These are phyloP conservation scores for Collybiopsis luxurians DNA, from an alignment of 768 basidiomycete genomes.

Conservation along the genomic window DNA sequence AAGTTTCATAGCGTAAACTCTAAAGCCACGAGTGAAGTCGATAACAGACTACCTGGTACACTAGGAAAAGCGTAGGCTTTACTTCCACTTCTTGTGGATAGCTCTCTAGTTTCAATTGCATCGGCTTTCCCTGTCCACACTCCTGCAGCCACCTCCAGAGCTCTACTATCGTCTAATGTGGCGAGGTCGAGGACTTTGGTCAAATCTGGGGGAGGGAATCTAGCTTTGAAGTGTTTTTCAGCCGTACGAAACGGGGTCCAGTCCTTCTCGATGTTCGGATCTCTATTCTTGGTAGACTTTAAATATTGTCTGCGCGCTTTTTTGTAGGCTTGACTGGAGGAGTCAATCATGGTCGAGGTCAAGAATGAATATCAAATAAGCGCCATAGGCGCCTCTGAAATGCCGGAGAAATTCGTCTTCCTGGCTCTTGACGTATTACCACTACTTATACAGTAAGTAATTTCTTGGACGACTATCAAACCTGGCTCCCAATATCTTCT, in stretches of 20 bases:
- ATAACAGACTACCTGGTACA: constrained; percentile 49
- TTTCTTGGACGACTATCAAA: not conserved
- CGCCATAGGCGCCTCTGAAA: not conserved
- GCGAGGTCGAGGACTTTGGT: constrained; percentile 67
- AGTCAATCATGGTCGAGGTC: not conserved
- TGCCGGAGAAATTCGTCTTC: not conserved
- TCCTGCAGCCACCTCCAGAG: constrained; percentile 40
- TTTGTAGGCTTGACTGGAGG: constrained; percentile 32
- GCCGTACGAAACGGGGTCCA: constrained; percentile 77
- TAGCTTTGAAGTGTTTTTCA: constrained; percentile 79
- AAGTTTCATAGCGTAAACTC: constrained; percentile 5
- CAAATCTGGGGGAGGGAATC: constrained; percentile 77
- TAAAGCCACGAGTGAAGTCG: not conserved
- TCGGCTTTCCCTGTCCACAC: constrained; percentile 46
- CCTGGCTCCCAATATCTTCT: constrained; percentile 12
- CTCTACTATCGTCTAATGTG: constrained; percentile 35
- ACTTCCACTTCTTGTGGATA: constrained; percentile 16
- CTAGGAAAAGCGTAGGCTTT: constrained; percentile 48
- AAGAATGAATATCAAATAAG: not conserved
- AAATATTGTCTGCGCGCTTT: constrained; percentile 53
- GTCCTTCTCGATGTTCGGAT: constrained; percentile 37
- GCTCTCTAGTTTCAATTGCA: constrained; percentile 26
- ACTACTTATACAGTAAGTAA: no score
- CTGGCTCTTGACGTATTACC: no score
- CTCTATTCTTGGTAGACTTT: constrained; percentile 59